Evolutionary conservation across 139 green algal genomes (phyloP).

Genomic region (Chlorella sorokiniana): DNA sequence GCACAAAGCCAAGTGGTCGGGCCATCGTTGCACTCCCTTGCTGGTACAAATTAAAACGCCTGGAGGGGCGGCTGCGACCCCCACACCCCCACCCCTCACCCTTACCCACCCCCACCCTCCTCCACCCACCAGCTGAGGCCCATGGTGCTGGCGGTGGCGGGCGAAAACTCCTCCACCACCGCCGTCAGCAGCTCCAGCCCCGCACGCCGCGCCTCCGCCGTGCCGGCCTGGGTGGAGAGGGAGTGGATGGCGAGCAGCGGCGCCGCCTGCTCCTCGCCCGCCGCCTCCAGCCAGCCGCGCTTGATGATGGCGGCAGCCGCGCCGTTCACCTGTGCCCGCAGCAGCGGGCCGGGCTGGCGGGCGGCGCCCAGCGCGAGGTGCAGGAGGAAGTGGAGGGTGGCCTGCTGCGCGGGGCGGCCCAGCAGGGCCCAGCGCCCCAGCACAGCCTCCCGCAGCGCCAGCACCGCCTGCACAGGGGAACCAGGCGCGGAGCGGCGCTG

Average conservation of each 20-base stretch:
- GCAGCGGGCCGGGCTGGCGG: conserved; percentile 1
- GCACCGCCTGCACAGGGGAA: conserved; percentile 56
- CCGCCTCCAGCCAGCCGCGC: conserved; percentile 66
- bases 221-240: not conserved
- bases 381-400: conserved; percentile 63
- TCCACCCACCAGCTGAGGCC: conserved; percentile 64
- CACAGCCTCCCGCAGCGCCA: conserved; percentile 60
- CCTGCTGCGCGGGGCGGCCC: conserved; percentile 4
- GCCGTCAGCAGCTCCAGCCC: conserved; percentile 57
- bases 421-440: conserved; percentile 64
- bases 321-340: conserved; percentile 40
- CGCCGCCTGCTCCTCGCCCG: conserved; percentile 27
- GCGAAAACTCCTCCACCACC: conserved; percentile 81
- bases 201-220: conserved; percentile 5
- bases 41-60: too few relatives aligned
- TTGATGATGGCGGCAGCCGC: conserved; percentile 72
- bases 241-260: conserved; percentile 51
- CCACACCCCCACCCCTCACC: not conserved
- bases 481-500: not conserved
- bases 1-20: too few relatives aligned
- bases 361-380: conserved; percentile 42
- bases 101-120: not conserved
- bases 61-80: too few relatives aligned
- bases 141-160: conserved; percentile 68
- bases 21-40: too few relatives aligned